phyloP scores from a whole-genome alignment of 2,329 filamentous ascomycete species.

The Colletotrichum lupini region DNA sequence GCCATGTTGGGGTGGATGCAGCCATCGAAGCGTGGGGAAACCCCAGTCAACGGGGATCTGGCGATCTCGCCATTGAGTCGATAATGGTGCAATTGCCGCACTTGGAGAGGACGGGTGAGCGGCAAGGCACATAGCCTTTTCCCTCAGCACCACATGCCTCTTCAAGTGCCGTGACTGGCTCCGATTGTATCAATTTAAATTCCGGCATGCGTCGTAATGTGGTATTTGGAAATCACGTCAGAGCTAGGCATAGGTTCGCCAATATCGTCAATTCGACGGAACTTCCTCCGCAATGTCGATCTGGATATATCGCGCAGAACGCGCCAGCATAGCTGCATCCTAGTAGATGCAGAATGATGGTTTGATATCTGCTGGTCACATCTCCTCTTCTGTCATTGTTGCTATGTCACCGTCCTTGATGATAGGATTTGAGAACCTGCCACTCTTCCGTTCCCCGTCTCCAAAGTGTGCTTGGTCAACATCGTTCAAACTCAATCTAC shows the following conservation, averaged over 20 bases:
- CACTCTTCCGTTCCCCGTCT: not conserved
- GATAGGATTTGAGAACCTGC: not conserved
- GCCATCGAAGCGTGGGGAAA: not conserved
- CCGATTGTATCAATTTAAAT: not conserved
- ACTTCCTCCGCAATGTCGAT: not conserved
- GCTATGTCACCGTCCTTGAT: not conserved
- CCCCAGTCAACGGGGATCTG: not conserved
- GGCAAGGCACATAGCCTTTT: not conserved
- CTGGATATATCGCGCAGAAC: not conserved
- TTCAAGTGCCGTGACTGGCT: not conserved
- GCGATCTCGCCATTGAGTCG: slow-evolving; percentile 10
- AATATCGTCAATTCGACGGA: not conserved
- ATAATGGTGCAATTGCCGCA: slow-evolving; percentile 21
- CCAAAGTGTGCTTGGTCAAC: not conserved
- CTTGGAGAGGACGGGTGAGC: not conserved
- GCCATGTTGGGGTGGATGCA: slow-evolving; percentile 16
- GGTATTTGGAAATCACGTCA: slow-evolving; percentile 19
- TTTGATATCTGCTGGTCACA: not conserved
- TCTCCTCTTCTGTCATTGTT: not conserved
- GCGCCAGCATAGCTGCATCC: not conserved
- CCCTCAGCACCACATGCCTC: not conserved
- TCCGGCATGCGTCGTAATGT: not conserved
- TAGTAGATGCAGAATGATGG: not conserved
- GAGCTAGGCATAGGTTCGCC: not conserved
- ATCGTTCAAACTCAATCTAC: not conserved